A percentile compares a stretch with the other conserved stretches of the same genome.
Conservation (phyloP, 768 basidiomycete genomes). For the Mrakia blollopis region DNA sequence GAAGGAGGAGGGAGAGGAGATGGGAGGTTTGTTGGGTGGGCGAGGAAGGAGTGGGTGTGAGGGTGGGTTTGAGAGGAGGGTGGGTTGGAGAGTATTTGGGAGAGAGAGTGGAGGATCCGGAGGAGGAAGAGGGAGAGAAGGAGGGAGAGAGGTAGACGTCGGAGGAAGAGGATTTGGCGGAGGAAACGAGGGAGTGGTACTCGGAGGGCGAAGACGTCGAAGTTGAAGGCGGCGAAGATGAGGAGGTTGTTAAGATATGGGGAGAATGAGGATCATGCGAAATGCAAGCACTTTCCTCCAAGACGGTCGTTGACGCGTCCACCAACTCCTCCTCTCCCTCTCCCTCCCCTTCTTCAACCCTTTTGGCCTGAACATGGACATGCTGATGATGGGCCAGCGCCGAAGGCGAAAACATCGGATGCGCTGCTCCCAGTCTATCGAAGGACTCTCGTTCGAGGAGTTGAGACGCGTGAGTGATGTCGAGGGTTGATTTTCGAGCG, state of each 20-base stretch:
- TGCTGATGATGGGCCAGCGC: background rate
- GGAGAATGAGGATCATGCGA: background rate
- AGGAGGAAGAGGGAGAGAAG: background rate
- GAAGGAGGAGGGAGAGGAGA: background rate
- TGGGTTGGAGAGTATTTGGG: background rate
- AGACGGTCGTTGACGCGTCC: background rate
- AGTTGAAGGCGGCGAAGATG: background rate
- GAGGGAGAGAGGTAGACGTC: background rate
- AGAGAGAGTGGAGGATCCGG: background rate
- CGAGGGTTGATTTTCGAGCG: background rate
- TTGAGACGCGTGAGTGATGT: background rate
- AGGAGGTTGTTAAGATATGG: background rate
- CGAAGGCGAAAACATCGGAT: slow-evolving; percentile 1
- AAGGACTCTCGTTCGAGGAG: slow-evolving; percentile 8
- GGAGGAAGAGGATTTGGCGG: too few species aligned
- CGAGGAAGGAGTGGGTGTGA: background rate
- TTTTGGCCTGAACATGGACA: background rate
- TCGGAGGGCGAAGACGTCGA: background rate
- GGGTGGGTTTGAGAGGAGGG: background rate
- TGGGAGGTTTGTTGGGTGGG: background rate
- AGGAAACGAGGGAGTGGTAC: background rate
- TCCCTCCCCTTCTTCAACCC: background rate
- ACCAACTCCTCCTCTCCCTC: background rate
- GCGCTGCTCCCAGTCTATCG: slow-evolving; percentile 5
- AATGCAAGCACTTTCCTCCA: background rate